These are phyloP conservation scores for Plectranthus barbatus DNA, from an alignment of 257 asterid genomes.

Conservation along the genomic window DNA sequence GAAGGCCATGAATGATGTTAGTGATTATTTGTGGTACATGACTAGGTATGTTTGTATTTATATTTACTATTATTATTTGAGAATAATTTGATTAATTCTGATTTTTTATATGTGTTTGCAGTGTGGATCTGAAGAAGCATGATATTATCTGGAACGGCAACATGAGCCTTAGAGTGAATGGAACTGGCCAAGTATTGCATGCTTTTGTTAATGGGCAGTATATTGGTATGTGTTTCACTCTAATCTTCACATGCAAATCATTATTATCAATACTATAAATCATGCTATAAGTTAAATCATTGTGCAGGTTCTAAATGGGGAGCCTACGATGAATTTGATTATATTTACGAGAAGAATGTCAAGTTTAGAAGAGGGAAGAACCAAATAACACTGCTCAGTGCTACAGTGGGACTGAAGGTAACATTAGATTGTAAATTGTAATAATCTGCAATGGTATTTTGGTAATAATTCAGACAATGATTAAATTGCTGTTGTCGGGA, in stretches of 20 bases:
- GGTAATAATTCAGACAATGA: not conserved
- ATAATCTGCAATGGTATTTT: no score
- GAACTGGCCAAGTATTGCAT: conserved; percentile 50
- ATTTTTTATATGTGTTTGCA: not conserved
- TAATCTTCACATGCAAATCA: no score
- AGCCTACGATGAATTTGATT: conserved; percentile 16
- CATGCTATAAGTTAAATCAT: no score
- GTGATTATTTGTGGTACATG: conserved; percentile 88
- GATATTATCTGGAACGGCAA: conserved; percentile 38
- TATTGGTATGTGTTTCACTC: conserved; percentile 28
- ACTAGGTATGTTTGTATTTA: conserved; percentile 49
- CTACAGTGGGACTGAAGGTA: conserved; percentile 56
- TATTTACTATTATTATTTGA: not conserved
- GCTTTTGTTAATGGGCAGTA: conserved; percentile 52
- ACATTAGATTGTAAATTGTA: no score
- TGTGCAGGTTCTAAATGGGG: conserved; percentile 55
- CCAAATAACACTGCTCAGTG: conserved; percentile 51
- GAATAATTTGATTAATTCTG: not conserved
- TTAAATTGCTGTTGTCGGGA: not conserved
- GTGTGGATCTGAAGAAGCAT: conserved; percentile 32
- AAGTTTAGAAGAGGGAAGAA: conserved; percentile 40
- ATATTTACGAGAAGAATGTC: conserved; percentile 31
- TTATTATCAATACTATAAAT: no score
- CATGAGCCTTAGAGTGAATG: conserved; percentile 43
- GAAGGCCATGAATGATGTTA: conserved; percentile 17